Conservation (phyloP, 306 rosid genomes). For the Sindora glabra region DNA sequence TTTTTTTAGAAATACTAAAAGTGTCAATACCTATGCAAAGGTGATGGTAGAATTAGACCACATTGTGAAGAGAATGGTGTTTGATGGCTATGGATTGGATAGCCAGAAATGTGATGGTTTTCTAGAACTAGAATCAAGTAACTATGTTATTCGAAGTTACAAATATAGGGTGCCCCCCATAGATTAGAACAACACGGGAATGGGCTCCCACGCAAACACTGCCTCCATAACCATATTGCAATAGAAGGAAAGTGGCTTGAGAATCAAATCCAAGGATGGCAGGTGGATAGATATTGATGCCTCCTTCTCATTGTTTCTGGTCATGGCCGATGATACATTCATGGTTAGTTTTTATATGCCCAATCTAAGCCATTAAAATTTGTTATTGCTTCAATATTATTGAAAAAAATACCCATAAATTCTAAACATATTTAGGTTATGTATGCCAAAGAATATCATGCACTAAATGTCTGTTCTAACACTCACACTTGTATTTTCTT, state of each 20-base stretch:
- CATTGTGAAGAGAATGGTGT: constrained; percentile 27
- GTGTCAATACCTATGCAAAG: constrained; percentile 4
- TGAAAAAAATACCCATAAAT: too few relatives aligned
- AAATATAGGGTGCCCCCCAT: constrained; percentile 1
- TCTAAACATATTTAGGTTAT: too few relatives aligned
- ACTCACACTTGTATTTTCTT: too few relatives aligned
- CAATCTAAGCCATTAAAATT: too few relatives aligned
- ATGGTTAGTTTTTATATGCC: constrained; percentile 14
- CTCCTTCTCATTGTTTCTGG: constrained; percentile 16
- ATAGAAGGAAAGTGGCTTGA: constrained; percentile 6
- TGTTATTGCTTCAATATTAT: too few relatives aligned
- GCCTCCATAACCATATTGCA: constrained; percentile 19
- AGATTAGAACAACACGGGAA: constrained; percentile 7
- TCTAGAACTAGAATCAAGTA: constrained; percentile 14
- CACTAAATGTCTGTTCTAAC: too few relatives aligned
- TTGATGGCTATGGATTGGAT: constrained; percentile 33
- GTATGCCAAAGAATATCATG: too few relatives aligned
- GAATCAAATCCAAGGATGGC: constrained; percentile 7
- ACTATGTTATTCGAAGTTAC: constrained; percentile 20
- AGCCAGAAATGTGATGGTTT: neutral
- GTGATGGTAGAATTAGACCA: constrained; percentile 15
- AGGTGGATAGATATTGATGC: constrained; percentile 7
- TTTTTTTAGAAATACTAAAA: constrained; percentile 8
- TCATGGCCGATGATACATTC: constrained; percentile 17
- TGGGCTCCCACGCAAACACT: constrained; percentile 17